Base-by-base conservation (phyloP, 2,329 filamentous ascomycete genomes). In the Rachicladosporium sp. region DNA sequence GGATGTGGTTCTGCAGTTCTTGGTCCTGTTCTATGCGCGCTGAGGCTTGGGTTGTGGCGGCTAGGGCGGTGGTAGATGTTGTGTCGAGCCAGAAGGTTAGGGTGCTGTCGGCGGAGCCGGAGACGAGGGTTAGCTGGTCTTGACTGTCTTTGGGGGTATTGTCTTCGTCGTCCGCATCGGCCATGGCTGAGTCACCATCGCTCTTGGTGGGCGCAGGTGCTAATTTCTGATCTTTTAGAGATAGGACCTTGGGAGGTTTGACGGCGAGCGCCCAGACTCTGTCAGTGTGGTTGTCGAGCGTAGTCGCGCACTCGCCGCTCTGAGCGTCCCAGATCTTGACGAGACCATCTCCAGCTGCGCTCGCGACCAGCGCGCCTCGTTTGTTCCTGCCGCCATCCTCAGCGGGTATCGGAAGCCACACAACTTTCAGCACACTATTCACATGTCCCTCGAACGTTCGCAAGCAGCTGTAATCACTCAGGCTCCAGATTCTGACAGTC, bases 21-120 rank as follows among this genome's bases (percentile, higher is more conserved):
- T 98, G 91, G 55, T 96, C 89, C 60, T 95, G 85, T 63, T 98
- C 89, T 35, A 94, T 81, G 40, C 89, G 75, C 56, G 81, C 77
- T 4, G 82, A 78, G 29, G 82, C 80, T 4, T 82, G 83, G 31
- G 78, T 74, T 1, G 81, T 80, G 1, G 82, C 76, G 2, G 80
- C 80, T 10, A 77, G 76, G 45, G 85, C 79, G 0, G 89, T 94
- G 43, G 82, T 71, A 3, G 77, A 74, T 0, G 87, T 93, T 2
- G 87, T 95, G 56, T 98, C 91, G 52, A 78, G 79, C 91, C 91
- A 98, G 65, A 96, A 94, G 1, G 86, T 93, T 30, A 98, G 76
- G 1, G 86, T 88, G 29, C 87, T 88, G 61, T 98, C 91, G 38
- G 83, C 89, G 42, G 85, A 88, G 29, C 88, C 91, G 5, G 91